A percentile compares a stretch with the other conserved stretches of the same genome.
Evolutionary conservation across 495 filamentous ascomycete genomes (phyloP).

Genomic region (Acidomyces sp.): DNA sequence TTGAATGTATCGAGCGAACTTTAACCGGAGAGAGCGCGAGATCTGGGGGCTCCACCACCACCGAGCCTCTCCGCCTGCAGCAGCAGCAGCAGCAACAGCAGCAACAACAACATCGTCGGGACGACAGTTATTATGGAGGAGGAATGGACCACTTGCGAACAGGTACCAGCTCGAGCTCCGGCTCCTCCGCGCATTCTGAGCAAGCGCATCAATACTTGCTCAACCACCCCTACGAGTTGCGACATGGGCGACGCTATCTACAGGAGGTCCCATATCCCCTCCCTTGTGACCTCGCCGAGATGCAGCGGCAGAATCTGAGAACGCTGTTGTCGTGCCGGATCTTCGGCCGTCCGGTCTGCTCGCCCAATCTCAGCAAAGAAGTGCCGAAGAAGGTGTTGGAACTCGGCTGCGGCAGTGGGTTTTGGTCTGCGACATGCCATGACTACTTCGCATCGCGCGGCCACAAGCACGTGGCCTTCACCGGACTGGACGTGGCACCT

Average conservation of each 20-base stretch:
- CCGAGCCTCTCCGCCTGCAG: neutral
- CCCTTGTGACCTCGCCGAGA: conserved; percentile 75
- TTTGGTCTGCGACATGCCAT: conserved; percentile 81
- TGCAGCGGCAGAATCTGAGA: conserved; percentile 75
- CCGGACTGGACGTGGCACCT: conserved; percentile 71
- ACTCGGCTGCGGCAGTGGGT: conserved; percentile 73
- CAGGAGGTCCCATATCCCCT: conserved; percentile 72
- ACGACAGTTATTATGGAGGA: conserved; percentile 10
- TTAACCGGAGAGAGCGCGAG: neutral
- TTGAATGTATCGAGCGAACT: neutral
- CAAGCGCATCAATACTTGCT: conserved; percentile 4
- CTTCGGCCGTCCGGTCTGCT: conserved; percentile 67
- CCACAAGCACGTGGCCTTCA: conserved; percentile 43
- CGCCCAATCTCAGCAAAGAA: conserved; percentile 46
- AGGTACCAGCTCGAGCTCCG: conserved; percentile 6
- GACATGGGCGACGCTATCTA: conserved; percentile 69
- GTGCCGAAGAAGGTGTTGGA: conserved; percentile 72
- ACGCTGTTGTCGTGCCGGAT: conserved; percentile 71
- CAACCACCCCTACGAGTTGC: conserved; percentile 44
- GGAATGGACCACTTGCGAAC: conserved; percentile 3
- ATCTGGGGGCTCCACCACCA: neutral
- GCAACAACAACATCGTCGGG: neutral
- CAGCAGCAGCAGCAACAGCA: conserved; percentile 1
- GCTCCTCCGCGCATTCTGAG: conserved; percentile 13
- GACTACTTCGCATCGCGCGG: conserved; percentile 55